Evolutionary conservation across 306 rosid species (phyloP).

Genomic region (Delonix regia): DNA sequence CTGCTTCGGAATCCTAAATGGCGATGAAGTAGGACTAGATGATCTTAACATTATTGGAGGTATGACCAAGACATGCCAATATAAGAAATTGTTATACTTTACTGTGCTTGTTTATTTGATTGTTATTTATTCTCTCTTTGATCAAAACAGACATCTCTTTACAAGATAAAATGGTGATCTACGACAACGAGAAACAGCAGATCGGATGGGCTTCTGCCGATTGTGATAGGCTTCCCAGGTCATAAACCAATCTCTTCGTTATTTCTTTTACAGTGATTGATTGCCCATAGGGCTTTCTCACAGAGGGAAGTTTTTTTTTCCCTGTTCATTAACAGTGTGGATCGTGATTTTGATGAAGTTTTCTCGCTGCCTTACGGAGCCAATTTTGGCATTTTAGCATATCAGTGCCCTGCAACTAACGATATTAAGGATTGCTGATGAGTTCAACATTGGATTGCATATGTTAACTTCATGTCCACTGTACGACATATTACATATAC

Average conservation of each 20-base stretch:
- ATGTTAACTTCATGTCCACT: slow-evolving; percentile 1
- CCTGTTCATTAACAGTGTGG: slow-evolving; percentile 53
- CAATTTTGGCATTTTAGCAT: slow-evolving; percentile 46
- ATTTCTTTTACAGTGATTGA: slow-evolving; percentile 23
- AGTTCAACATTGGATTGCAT: slow-evolving; percentile 27
- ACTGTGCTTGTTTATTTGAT: not conserved
- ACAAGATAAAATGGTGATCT: slow-evolving; percentile 65
- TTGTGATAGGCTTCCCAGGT: slow-evolving; percentile 66
- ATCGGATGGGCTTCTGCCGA: slow-evolving; percentile 73
- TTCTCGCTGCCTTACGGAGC: slow-evolving; percentile 43
- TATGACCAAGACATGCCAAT: slow-evolving; percentile 32
- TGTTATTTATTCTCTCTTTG: slow-evolving; percentile 20
- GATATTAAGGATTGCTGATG: slow-evolving; percentile 24
- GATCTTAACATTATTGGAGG: slow-evolving; percentile 75
- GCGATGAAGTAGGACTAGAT: slow-evolving; percentile 52
- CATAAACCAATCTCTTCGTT: slow-evolving; percentile 39
- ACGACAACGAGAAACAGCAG: slow-evolving; percentile 69
- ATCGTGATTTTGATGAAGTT: slow-evolving; percentile 41
- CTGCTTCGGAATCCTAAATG: slow-evolving; percentile 79
- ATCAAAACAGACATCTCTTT: slow-evolving; percentile 57
- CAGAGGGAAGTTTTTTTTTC: not conserved
- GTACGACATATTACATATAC: slow-evolving; percentile 31
- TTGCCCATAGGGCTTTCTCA: slow-evolving; percentile 37
- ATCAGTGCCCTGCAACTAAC: slow-evolving; percentile 37
- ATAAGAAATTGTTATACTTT: not conserved